Conservation (phyloP, 352 stramenopile genomes). For the Globisporangium nagaii region DNA sequence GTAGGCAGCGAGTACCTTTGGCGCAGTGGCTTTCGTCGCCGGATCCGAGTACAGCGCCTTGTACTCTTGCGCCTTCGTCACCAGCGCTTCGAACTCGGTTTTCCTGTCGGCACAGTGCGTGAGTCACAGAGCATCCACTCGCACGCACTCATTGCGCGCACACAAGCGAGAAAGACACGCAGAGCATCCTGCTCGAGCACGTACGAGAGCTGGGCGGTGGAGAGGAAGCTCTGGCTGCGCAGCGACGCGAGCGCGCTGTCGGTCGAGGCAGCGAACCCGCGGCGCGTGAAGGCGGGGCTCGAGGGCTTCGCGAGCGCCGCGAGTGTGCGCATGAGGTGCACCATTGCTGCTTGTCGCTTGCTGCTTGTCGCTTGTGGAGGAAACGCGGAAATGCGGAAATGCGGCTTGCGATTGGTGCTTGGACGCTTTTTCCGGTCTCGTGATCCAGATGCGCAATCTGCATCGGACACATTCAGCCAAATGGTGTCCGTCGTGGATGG, state of each 20-base stretch:
- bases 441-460: too few relatives aligned
- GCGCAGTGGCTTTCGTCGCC: conserved; percentile 40
- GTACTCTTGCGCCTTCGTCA: conserved; percentile 63
- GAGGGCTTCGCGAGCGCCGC: background rate
- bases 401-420: too few relatives aligned
- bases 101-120: conserved; percentile 7
- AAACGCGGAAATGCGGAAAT: conserved; percentile 1
- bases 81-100: conserved; percentile 46
- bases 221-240: conserved; percentile 67
- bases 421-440: too few relatives aligned
- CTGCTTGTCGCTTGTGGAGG: background rate
- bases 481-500: too few relatives aligned
- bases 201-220: conserved; percentile 55
- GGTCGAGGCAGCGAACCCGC: conserved; percentile 6
- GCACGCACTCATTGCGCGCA: background rate
- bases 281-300: background rate
- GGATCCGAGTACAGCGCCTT: conserved; percentile 61
- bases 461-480: too few relatives aligned
- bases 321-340: conserved; percentile 8
- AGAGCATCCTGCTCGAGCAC: background rate
- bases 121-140: background rate
- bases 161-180: background rate
- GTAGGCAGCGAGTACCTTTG: conserved; percentile 21
- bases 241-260: conserved; percentile 34
- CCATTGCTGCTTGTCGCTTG: background rate